These are phyloP conservation scores for Neonectria coccinea DNA, from an alignment of 2,329 filamentous ascomycete genomes.

Conservation along the genomic window DNA sequence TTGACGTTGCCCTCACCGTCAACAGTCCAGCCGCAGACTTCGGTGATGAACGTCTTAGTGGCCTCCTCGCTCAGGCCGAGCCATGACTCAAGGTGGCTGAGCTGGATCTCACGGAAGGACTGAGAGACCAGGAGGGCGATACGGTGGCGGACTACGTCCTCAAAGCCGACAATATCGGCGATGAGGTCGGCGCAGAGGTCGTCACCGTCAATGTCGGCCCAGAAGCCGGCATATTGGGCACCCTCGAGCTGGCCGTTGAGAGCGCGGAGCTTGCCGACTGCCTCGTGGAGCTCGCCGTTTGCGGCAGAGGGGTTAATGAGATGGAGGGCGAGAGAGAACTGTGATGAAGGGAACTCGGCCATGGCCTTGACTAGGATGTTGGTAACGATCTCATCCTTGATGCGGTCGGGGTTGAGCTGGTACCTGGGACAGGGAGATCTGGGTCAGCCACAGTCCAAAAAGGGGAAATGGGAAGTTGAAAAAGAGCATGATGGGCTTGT, in stretches of 20 bases:
- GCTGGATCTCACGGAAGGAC: conserved; percentile 78
- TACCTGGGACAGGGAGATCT: conserved; percentile 70
- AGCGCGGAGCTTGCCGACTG: conserved; percentile 85
- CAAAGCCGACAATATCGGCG: conserved; percentile 93
- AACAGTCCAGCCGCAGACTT: conserved; percentile 89
- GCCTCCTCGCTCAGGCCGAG: conserved; percentile 76
- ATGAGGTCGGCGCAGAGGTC: conserved; percentile 96
- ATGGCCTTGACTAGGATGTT: conserved; percentile 99
- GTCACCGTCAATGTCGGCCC: conserved; percentile 90
- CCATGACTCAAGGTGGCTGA: conserved; percentile 78
- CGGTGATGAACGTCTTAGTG: conserved; percentile 81
- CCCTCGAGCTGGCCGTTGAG: conserved; percentile 90
- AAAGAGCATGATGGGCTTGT: conserved; percentile 51
- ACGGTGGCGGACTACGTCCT: conserved; percentile 90
- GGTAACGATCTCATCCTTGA: conserved; percentile 96
- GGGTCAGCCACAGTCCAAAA: conserved; percentile 33
- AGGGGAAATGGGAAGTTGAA: conserved; percentile 3
- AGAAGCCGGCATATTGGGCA: conserved; percentile 92
- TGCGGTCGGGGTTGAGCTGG: conserved; percentile 99
- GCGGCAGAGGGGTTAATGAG: conserved; percentile 86
- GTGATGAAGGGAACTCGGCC: conserved; percentile 94
- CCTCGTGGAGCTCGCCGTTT: conserved; percentile 84
- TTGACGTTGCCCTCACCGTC: conserved; percentile 74
- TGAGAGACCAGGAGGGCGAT: conserved; percentile 91
- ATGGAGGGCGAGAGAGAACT: conserved; percentile 94